Evolutionary conservation across 257 asterid genomes (phyloP).

Genomic region (Anisodus tanguticus): DNA sequence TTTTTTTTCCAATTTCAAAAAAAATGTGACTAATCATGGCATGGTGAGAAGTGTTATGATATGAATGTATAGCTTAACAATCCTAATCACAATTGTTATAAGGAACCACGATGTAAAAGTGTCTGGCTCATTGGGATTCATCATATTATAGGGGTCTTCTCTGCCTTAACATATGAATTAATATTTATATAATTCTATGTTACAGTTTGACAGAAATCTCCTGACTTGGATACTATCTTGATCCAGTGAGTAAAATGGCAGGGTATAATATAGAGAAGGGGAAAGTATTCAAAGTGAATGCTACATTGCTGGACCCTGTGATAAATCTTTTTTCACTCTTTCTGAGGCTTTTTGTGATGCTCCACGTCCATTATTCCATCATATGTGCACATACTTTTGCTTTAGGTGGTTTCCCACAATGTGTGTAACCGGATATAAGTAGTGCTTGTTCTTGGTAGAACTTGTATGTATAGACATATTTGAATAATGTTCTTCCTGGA

Average conservation of each 20-base stretch:
- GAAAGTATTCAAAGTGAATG: constrained; percentile 23
- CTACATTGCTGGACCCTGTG: neutral
- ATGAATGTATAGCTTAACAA: neutral
- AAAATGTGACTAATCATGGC: constrained; percentile 17
- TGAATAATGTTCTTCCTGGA: constrained; percentile 18
- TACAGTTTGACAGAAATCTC: neutral
- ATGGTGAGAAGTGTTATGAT: constrained; percentile 5
- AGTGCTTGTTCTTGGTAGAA: constrained; percentile 4
- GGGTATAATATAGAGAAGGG: neutral
- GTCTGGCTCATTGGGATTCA: constrained; percentile 19
- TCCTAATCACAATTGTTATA: neutral
- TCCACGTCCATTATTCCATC: neutral
- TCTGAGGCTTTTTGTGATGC: neutral
- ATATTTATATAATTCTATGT: constrained; percentile 4
- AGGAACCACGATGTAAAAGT: neutral
- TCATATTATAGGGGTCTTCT: constrained; percentile 13
- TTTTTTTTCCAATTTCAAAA: no score
- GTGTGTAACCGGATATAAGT: neutral
- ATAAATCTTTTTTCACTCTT: neutral
- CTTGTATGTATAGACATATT: neutral
- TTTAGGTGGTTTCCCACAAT: neutral
- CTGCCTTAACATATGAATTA: constrained; percentile 6
- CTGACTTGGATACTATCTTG: neutral
- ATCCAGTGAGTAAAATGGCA: neutral
- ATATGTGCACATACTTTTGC: constrained; percentile 23